phyloP scores from a whole-genome alignment of 805 yeast species.

The Hanseniaspora pseudoguilliermondii region DNA sequence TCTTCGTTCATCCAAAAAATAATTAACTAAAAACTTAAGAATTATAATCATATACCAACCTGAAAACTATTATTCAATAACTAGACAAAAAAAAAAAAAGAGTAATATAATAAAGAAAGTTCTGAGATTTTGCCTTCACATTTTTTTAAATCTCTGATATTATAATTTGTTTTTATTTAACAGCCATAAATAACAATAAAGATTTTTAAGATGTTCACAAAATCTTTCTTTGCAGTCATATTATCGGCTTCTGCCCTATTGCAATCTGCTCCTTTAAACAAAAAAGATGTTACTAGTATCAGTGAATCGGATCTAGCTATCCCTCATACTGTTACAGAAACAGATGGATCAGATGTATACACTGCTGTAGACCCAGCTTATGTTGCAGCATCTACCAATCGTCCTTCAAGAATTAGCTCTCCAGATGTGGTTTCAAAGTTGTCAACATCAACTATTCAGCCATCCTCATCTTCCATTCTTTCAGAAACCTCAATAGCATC shows the following conservation, averaged over 20 bases:
- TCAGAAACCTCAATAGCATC: neutral
- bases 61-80: no score
- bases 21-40: no score
- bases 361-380: conserved; percentile 7
- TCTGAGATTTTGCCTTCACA: neutral
- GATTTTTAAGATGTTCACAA: neutral
- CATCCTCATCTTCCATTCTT: neutral
- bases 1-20: no score
- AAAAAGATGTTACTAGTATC: neutral
- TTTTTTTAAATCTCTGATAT: neutral
- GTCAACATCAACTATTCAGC: neutral
- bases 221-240: neutral
- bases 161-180: no score
- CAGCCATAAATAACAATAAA: neutral
- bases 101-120: no score
- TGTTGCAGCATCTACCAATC: neutral
- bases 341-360: neutral
- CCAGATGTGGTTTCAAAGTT: neutral
- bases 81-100: no score
- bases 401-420: neutral
- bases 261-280: neutral
- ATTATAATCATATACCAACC: no score
- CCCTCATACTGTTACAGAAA: conserved; percentile 1
- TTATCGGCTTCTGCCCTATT: neutral
- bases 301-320: neutral